Evolutionary conservation across 768 basidiomycete genomes (phyloP).

Genomic region (Hericium coralloides): DNA sequence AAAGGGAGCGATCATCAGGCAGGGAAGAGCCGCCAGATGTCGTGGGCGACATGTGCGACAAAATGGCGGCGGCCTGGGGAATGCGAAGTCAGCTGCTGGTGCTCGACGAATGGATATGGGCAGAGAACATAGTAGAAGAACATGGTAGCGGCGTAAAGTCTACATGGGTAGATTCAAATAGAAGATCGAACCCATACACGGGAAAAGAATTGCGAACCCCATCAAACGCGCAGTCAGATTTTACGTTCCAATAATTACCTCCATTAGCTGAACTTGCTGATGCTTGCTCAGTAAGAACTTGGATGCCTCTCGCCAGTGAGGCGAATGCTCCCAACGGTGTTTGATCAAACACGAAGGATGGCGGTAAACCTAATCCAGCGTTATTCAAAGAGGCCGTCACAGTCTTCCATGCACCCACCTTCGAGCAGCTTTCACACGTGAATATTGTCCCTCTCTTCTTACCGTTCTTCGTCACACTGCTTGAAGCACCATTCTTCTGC

Average conservation of each 20-base stretch:
- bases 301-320: conserved; percentile 90
- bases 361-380: conserved; percentile 54
- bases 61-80: conserved; percentile 81
- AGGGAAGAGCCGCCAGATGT: conserved; percentile 62
- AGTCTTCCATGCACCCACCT: conserved; percentile 38
- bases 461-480: conserved; percentile 26
- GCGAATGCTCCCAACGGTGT: conserved; percentile 96
- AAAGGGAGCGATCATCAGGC: conserved; percentile 89
- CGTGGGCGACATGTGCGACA: conserved; percentile 75
- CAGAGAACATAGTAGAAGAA: too few relatives aligned
- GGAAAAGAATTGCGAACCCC: conserved; percentile 2
- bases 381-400: conserved; percentile 8
- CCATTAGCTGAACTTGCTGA: conserved; percentile 93
- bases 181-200: background rate
- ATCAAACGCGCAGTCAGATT: background rate
- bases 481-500: conserved; percentile 16
- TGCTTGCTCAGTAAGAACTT: conserved; percentile 92
- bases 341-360: conserved; percentile 95
- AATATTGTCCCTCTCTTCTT: conserved; percentile 84
- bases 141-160: too few relatives aligned
- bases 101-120: too few relatives aligned
- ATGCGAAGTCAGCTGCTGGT: background rate
- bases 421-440: conserved; percentile 90
- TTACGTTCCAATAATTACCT: conserved; percentile 38
- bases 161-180: too few relatives aligned